Evolutionary conservation across 768 basidiomycete genomes (phyloP), one percentile per base, ranked within the genome.

Genomic region (Pleurotus eryngii): DNA sequence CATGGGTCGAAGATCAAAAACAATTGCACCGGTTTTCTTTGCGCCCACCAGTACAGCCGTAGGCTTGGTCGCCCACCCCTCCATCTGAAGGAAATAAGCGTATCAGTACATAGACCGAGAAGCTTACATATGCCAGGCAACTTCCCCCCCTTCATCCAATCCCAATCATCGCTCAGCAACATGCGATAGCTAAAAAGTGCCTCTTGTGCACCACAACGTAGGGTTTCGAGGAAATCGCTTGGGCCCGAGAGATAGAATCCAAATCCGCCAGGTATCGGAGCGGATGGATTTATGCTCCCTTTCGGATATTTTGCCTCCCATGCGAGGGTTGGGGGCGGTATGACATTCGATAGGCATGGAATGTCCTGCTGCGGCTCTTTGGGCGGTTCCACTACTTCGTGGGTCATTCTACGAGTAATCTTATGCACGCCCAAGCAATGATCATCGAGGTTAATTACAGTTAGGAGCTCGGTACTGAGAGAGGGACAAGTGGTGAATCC

Each of bases 71-170:
- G 1, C 84, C 81, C 1, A 77, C 68, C 0, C 85, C 85, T 4
- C 85, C 85, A 60, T 79, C 84, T 84, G 55, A 9, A 53, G 51
- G 40, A 40, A 24, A 51, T 51, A 22, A 15, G 11, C 15, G 22
- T 6, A 17, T 22, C 51, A 24, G 7, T 14, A 50, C 46, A 5
- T 45, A 40, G 5, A 20, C 38, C n/a, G 18, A 6, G 14, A 49
- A 14, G 75, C 87, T 63, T 60, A 84, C 85, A 87, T 14, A 87
- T 69, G 9, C 89, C 89, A 30, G 89, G 88, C 14, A 90, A 73
- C 64, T 92, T 92, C 1, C 89, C 89, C 26, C 89, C 89, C 63
- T 84, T 85, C n/a, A 73, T 76, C 79, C 83, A 90, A 38, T 82
- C 78, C 79, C 85, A 90, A 1, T 74, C 84, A 0, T 73, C 65